Base-by-base conservation (phyloP, 2,329 filamentous ascomycete genomes). In the Penicillium glabrum region DNA sequence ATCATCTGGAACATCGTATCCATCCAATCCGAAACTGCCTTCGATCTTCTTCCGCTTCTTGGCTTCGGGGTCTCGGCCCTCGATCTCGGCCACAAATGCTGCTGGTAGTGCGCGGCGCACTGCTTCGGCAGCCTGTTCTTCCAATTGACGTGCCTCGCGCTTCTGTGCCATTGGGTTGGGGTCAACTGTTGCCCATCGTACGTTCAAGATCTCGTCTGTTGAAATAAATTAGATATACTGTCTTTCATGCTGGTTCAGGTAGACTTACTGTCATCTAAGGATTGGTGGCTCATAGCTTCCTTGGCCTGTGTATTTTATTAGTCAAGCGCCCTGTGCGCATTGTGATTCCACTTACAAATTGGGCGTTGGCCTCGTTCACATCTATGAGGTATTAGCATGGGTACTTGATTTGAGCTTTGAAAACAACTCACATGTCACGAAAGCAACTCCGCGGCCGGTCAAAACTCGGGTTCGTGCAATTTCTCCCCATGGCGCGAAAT, bases 401-500 rank as follows among this genome's bases (percentile, higher is more conserved):
- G 39, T 21, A 41, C 19, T 41, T 11, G 11, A 23, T 41, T 23
- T 11, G 9, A 13, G 19, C 39, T 41, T 23, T 13, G 10, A 10
- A 4, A 4, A 16, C 26, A 9, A 35, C 29, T 45, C 16, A 37
- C 39, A 45, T 19, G 96, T 99, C 54, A 99, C 88, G 73, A 99
- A 99, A 0, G 88, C 96, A 21, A 99, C 95, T 53, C 95, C 96
- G 41, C 93, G 81, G 1, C 86, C 88, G 56, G 96, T 97, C 14
- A 99, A 80, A 2, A 98, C 93, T 27, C 95, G 88, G 46, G 89
- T 87, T 45, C 95, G 85, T 73, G 98, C 51, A 49, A 99, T 81
- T 68, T 93, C 89, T 0, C 95, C 95, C 93, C 93, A 99, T 82
- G 99, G 95, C 24, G 91, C 89, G 72, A 98, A 97, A 76, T 99